phyloP scores from a whole-genome alignment of 345 rosid genomes.

The Combretum micranthum region DNA sequence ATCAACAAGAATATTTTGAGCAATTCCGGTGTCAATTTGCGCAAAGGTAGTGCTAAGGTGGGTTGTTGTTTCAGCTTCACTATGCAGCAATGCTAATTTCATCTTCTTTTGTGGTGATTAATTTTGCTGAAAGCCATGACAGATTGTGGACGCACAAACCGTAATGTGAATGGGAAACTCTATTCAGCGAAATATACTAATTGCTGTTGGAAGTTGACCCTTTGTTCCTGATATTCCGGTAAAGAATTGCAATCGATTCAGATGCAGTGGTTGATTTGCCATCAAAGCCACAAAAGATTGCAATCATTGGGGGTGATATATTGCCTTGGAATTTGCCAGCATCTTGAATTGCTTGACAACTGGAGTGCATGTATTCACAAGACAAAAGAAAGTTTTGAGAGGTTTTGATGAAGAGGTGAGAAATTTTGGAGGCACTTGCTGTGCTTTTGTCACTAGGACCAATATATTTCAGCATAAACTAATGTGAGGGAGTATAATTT shows the following conservation, averaged over 20 bases:
- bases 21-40: no score
- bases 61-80: background rate
- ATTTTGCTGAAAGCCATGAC: slow-evolving; percentile 7
- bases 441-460: slow-evolving; percentile 4
- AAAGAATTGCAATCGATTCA: slow-evolving; percentile 84
- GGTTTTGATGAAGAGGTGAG: slow-evolving; percentile 96
- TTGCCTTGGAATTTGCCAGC: slow-evolving; percentile 84
- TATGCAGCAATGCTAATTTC: background rate
- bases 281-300: slow-evolving; percentile 68
- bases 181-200: slow-evolving; percentile 64
- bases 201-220: slow-evolving; percentile 87
- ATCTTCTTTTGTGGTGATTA: background rate
- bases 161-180: slow-evolving; percentile 79
- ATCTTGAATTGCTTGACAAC: slow-evolving; percentile 76
- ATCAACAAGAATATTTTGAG: no score
- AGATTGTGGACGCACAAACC: slow-evolving; percentile 84
- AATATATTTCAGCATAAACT: background rate
- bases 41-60: slow-evolving; percentile 38
- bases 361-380: slow-evolving; percentile 83
- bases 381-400: slow-evolving; percentile 85
- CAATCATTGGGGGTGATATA: slow-evolving; percentile 90
- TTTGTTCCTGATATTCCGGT: slow-evolving; percentile 91
- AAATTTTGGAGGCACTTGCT: slow-evolving; percentile 4
- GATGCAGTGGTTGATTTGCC: slow-evolving; percentile 96
- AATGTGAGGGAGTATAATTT: background rate